phyloP scores from a whole-genome alignment of 2,329 filamentous ascomycete genomes.

The Monosporascus sp. region DNA sequence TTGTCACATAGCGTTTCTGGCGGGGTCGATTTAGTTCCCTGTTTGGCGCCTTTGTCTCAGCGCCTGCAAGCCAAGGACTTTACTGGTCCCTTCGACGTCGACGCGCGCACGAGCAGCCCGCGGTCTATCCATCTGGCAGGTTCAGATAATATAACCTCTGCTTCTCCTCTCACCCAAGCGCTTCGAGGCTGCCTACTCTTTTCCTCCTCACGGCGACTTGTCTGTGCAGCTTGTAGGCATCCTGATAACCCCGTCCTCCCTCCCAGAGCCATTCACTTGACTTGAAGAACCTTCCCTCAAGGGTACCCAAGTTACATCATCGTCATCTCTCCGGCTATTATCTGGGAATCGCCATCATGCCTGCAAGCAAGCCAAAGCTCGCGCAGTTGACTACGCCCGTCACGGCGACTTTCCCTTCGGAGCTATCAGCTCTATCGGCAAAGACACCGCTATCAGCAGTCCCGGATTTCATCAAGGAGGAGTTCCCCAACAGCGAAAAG shows the following conservation, averaged over 20 bases:
- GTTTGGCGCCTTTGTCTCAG: constrained; percentile 28
- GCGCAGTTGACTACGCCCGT: constrained; percentile 58
- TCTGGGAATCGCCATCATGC: constrained; percentile 35
- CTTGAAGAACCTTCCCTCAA: constrained; percentile 26
- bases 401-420: constrained; percentile 58
- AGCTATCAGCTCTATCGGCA: constrained; percentile 57
- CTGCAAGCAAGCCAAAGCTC: constrained; percentile 54
- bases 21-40: constrained; percentile 21
- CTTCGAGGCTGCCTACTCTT: constrained; percentile 31
- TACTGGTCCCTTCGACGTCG: constrained; percentile 7
- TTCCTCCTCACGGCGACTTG: constrained; percentile 29
- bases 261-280: constrained; percentile 40
- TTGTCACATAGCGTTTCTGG: constrained; percentile 23
- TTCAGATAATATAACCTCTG: constrained; percentile 30
- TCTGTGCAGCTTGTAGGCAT: constrained; percentile 33
- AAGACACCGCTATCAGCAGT: constrained; percentile 63
- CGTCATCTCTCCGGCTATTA: constrained; percentile 4
- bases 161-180: constrained; percentile 17
- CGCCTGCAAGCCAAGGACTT: constrained; percentile 12
- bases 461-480: constrained; percentile 61
- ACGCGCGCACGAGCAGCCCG: neutral
- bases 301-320: constrained; percentile 9
- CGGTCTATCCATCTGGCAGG: constrained; percentile 7
- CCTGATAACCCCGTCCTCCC: constrained; percentile 14
- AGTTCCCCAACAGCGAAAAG: constrained; percentile 56